A percentile compares a stretch with the other conserved stretches of the same genome.
Evolutionary conservation across 176 grass and related monocot species (phyloP).

Genomic region (Paspalum notatum): DNA sequence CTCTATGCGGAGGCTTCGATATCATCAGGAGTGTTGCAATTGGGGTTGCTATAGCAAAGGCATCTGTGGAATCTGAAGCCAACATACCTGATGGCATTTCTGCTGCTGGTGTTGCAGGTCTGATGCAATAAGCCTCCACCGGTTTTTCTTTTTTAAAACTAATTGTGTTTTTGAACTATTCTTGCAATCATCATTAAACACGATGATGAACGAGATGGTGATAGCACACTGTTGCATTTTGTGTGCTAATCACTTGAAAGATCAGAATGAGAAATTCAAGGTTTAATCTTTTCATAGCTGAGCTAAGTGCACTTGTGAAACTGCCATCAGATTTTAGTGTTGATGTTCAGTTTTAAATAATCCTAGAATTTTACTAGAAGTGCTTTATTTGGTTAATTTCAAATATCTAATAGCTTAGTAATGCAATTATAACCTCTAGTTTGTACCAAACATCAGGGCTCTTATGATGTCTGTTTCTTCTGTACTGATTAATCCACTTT

Average conservation of each 20-base stretch:
- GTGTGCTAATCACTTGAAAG: conserved; percentile 4
- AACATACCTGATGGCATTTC: conserved; percentile 72
- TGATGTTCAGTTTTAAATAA: not conserved
- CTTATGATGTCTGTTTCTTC: not conserved
- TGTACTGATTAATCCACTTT: conserved; percentile 28
- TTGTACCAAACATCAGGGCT: not conserved
- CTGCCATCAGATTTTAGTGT: not conserved
- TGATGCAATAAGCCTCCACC: not conserved
- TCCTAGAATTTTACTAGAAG: not conserved
- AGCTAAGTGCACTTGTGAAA: conserved; percentile 9
- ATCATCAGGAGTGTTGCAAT: conserved; percentile 71
- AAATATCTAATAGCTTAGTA: conserved; percentile 4
- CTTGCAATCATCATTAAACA: not conserved
- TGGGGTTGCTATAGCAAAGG: conserved; percentile 78
- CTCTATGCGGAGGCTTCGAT: conserved; percentile 73
- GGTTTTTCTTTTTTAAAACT: conserved; percentile 1
- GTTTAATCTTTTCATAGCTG: not conserved
- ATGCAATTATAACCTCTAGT: conserved; percentile 5
- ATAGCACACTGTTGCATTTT: not conserved
- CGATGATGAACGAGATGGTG: conserved; percentile 2
- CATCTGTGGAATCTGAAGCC: conserved; percentile 76
- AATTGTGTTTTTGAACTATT: not conserved
- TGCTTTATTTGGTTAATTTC: not conserved
- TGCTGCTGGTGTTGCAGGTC: conserved; percentile 63
- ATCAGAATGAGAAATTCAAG: conserved; percentile 20